Evolutionary conservation across 1,284 basidiomycete genomes (phyloP), one percentile per base, ranked within the genome.

Genomic region (Violaceomyces palustris): DNA sequence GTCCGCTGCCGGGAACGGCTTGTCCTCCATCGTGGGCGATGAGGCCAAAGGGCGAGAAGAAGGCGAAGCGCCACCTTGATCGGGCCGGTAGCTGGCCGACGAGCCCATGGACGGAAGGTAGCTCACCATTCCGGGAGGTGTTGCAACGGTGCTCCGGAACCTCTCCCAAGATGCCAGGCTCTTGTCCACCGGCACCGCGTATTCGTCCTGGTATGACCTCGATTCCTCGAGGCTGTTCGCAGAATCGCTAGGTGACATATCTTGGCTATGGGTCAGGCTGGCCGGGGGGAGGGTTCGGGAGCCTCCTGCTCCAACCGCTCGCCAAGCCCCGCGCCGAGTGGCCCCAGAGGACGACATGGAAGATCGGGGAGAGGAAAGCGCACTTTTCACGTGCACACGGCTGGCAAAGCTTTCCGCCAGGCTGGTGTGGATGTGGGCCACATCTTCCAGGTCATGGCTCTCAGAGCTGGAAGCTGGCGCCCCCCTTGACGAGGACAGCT

Each of bases 321-420:
- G 45, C 57, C 57, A 60, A 14, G 52, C 57, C 21, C 57, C 57
- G 4, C 57, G 42, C 22, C 57, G 45, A 2, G 55, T 50, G 1
- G 57, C 51, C 1, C 49, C 46, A 3, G 52, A 48, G 3, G 52
- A 55, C 9, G 57, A 60, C 9, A 60, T 26, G 17, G 57, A 60
- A 2, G 57, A 60, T 21, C 57, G 57, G 18, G 57, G 57, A 6
- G 57, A 60, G 2, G 57, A 60, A 36, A 55, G 45, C 22, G 40
- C 45, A 36, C 57, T 60, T 33, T 49, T 52, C 37, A 60, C 47
- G 34, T 60, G 48, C 3, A 55, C 49, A 19, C 31, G 31, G 8
- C n/a, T n/a, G n/a, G n/a, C n/a, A n/a, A n/a, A n/a, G n/a, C n/a
- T n/a, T n/a, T n/a, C n/a, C n/a, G n/a, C n/a, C n/a, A n/a, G n/a